Evolutionary conservation across 2,329 filamentous ascomycete genomes (phyloP), one percentile per base, ranked within the genome.

Genomic region (Paecilomyces fulvus): DNA sequence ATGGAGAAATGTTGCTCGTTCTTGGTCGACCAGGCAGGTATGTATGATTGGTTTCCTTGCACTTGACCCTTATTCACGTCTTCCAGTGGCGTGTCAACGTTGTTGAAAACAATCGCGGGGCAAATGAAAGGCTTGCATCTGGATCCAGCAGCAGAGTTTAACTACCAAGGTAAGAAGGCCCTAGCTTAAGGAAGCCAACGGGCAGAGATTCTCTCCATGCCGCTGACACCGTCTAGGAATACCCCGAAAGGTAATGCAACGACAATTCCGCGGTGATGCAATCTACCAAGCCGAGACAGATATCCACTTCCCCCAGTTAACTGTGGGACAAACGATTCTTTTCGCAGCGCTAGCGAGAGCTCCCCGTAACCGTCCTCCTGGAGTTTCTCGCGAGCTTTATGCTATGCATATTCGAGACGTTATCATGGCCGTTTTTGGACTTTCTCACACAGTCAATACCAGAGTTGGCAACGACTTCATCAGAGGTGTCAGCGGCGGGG

Each of bases 251-350:
- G 49, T 11, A 23, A 92, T 94, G 88, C 84, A 88, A 73, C 83
- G 82, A 9, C 79, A 79, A 17, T 91, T 92, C 75, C 85, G 88
- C 30, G 90, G 90, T 61, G 90, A 95, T 73, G 88, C 88, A 59
- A 92, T 94, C 69, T 94, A 94, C 74, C 91, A 88, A 0, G 88
- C 88, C 58, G 89, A 94, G 70, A 86, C 90, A 37, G 90, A 95
- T 68, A 86, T 89, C 4, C 89, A 92, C 73, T 92, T 92, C 70
- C 88, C 89, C 21, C 83, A 86, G 75, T 74, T 92, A 64, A 85
- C 83, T 1, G 89, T 92, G 48, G 88, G 88, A 54, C 86, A 92
- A 64, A 94, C 89, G 1, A 79, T 92, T 51, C 86, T 83, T 55
- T 92, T 92, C 60, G 89, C 89, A n/a, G 88, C 89, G 3, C 78